These are phyloP conservation scores for Epicoccum nigrum DNA, from an alignment of 2,329 filamentous ascomycete species.

Conservation along the genomic window DNA sequence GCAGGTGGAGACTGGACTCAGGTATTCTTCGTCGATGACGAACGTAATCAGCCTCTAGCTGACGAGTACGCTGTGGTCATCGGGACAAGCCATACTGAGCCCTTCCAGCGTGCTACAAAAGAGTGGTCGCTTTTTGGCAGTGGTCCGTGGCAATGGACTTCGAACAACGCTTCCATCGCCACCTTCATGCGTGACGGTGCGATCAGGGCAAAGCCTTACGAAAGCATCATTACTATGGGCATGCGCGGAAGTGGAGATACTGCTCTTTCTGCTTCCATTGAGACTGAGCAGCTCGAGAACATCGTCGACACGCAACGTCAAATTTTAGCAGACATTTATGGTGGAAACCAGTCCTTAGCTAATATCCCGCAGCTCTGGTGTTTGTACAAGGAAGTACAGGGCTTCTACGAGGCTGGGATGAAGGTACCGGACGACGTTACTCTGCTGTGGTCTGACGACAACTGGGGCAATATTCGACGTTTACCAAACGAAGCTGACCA, in stretches of 20 bases:
- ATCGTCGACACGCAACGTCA: neutral
- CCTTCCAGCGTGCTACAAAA: neutral
- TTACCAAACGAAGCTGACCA: neutral
- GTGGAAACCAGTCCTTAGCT: no score
- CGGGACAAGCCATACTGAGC: neutral
- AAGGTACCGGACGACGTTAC: neutral
- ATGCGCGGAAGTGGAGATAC: neutral
- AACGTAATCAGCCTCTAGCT: neutral
- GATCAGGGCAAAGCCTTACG: neutral
- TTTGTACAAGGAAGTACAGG: neutral
- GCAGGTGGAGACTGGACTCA: neutral
- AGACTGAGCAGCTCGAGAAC: neutral
- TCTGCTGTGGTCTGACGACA: conserved; percentile 1
- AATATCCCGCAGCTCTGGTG: neutral
- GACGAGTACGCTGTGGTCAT: neutral
- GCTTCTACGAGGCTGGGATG: neutral
- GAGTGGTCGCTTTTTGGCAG: neutral
- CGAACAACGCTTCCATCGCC: neutral
- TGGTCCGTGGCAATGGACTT: neutral
- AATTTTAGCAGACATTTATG: no score
- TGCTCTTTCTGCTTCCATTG: neutral
- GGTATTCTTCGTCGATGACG: neutral
- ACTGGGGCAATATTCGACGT: neutral
- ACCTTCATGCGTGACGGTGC: neutral
- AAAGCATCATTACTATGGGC: neutral